Evolutionary conservation across 768 basidiomycete species (phyloP), one percentile per base, ranked within the genome.

Genomic region (Auricularia sp.): DNA sequence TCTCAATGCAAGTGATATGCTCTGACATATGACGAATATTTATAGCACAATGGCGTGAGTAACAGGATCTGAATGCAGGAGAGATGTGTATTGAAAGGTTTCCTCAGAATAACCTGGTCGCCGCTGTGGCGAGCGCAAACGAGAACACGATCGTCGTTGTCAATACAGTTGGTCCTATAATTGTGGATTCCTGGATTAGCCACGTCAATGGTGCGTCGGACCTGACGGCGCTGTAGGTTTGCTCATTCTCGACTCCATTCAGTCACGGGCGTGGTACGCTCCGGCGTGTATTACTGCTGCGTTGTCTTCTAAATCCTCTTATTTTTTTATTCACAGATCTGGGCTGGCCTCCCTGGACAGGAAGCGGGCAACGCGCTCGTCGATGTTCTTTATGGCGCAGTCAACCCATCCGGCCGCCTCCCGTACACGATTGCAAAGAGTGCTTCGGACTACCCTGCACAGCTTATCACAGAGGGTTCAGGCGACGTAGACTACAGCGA

Each of bases 81-180:
- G 29, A 29, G 2, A 29, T 29, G 29, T 29, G 2, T 29, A 2
- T 2, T 29, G 29, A 29, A 2, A 29, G 1, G 2, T 29, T 29
- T 29, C 29, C 29, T 29, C 73, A 76, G 62, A 75, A 76, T 18
- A 63, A 72, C 10, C 68, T 80, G 64, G 77, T 85, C 7, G 79
- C 72, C 69, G 73, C 78, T 0, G 86, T 88, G 3, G 91, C 93
- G 0, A 78, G 83, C 4, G 81, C 83, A 0, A 87, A 86, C 74
- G 82, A 77, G 67, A 92, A 92, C 73, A 92, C 89, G 3, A 81
- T 94, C 63, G 94, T 92, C 33, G 83, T 95, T 16, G 77, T 89
- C 3, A 87, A 93, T 74, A 85, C 85, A 7, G 88, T 92, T 36
- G 92, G 92, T 3, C 86, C 88, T 0, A 81, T 90, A 2, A 77